Evolutionary conservation across 83 land plant species (phyloP), one percentile per base, ranked within the genome.

Genomic region (Picea engelmannii): DNA sequence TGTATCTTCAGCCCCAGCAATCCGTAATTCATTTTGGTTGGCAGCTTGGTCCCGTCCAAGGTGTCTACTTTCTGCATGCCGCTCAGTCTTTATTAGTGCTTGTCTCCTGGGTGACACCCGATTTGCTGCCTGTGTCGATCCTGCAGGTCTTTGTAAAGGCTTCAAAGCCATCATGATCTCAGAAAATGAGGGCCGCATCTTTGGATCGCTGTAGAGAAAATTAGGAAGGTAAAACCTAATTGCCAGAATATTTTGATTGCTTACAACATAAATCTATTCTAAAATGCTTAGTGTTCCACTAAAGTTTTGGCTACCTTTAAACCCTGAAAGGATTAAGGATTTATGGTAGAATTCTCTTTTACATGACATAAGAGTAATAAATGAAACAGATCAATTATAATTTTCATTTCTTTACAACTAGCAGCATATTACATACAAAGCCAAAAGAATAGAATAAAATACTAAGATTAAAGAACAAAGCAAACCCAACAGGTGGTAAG

Each of bases 81-180:
- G 76, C 25, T 44, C 76, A 47, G 42, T 73, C 55, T 9, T 73
- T 10, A 40, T n/a, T 44, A 58, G 58, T 38, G 61, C 64, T 60
- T 77, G 63, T 27, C 31, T n/a, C 63, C 31, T 77, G 12, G 63
- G 79, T 16, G 49, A 71, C 40, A 47, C 58, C 59, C 60, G 73
- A n/a, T 52, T 52, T 59, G 60, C 20, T 42, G 81, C 79, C 31
- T 86, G 91, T 6, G 84, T 70, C 42, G 85, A 79, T 18, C 81
- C 78, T 4, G 87, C 58, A 24, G 98, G 84, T 82, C 83, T 95
- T 80, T 89, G 94, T 62, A 91, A 84, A 81, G 91, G 94, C 85
- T 88, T 95, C 85, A 96, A 75, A 35, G 91, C 87, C 38, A 83
- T 86, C 98, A 96, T 93, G 73, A 96, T 93, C 62, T 96, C 98